Base-by-base conservation (phyloP, 2,329 filamentous ascomycete species). In the Colletotrichum orchidophilum region DNA sequence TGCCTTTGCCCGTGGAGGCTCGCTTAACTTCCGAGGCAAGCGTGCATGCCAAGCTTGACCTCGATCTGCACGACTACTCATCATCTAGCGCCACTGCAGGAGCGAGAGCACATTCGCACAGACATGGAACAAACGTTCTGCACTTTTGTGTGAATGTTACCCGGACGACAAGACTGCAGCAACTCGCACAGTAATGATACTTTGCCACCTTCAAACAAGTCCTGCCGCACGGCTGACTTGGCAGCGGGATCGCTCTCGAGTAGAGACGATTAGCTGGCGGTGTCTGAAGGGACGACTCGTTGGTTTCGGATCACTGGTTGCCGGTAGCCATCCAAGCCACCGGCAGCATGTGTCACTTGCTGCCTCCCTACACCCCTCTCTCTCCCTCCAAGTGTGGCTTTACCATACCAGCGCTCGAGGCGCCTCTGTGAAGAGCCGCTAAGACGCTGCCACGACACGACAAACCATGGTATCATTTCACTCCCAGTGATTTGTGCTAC, bases 361-460 rank as follows among this genome's bases (percentile, higher is more conserved):
- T n/a, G 26, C 35, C 13, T 26, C 24, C 31, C 29, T 29, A 15
- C 54, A n/a, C 42, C 12, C 8, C 13, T 29, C 26, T 33, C n/a
- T 24, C 27, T 59, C 11, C 21, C 39, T 42, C 27, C n/a, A 49
- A 35, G 15, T 65, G 70, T 55, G 65, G 55, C 59, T 64, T 64
- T 60, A 60, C 69, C 52, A 64, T 60, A 60, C 69, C 52, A 64
- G 63, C 63, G 63, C 63, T 62, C 52, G 63, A 70, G 67, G 67
- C 63, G 63, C 39, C 63, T 39, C 18, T 21, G 29, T 29, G 35
- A 35, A 24, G 59, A 35, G 35, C 12, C 67, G 63, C 67, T 70
- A 57, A 66, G 67, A 62, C 55, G 31, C 42, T 67, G 55, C 42
- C 50, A 52, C 52, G 67, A 62, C 67, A 67, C 39, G 59, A 39